Conservation (phyloP, 2,329 filamentous ascomycete species). For the Fusarium graminum region DNA sequence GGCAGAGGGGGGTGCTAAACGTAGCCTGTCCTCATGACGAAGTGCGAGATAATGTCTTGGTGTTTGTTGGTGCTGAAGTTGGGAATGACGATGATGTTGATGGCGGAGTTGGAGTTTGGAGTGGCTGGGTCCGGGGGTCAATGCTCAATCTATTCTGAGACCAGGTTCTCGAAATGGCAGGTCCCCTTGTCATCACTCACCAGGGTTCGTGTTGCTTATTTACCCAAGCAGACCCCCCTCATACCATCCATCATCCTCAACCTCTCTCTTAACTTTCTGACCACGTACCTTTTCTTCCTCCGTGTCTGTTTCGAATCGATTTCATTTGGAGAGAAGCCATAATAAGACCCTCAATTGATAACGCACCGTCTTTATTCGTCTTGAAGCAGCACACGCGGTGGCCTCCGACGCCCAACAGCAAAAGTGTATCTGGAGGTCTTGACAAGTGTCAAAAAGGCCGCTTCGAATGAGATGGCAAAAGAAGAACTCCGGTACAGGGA, state of each 20-base stretch:
- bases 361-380: no score
- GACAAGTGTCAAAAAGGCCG: no score
- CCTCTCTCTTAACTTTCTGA: neutral
- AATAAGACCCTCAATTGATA: no score
- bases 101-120: neutral
- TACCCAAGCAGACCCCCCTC: neutral
- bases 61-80: no score
- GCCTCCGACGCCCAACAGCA: no score
- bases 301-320: neutral
- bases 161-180: neutral
- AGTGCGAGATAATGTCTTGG: neutral
- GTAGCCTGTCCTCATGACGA: neutral
- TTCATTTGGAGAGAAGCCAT: no score
- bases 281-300: neutral
- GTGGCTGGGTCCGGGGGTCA: neutral
- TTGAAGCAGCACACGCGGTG: no score
- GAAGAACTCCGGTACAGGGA: no score
- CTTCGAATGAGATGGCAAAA: no score
- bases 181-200: neutral
- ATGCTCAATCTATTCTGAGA: neutral
- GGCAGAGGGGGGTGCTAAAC: neutral
- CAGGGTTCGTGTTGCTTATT: neutral
- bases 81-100: neutral
- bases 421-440: no score
- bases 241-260: neutral